Conservation (phyloP, 1,284 basidiomycete species). For the Malassezia slooffiae region DNA sequence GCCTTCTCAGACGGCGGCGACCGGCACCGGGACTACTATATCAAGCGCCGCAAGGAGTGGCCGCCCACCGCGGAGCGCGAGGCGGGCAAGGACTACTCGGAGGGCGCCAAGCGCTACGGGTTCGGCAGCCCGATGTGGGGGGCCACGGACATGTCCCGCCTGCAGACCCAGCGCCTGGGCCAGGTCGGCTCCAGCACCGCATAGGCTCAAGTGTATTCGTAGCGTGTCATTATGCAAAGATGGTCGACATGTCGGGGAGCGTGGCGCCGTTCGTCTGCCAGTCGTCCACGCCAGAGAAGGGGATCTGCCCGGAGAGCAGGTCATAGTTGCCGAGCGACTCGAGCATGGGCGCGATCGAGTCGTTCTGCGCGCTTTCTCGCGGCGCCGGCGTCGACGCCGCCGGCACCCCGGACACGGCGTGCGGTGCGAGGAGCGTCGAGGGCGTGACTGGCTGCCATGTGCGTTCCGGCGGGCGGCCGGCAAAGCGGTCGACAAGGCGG, state of each 20-base stretch:
- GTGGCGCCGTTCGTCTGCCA: not conserved
- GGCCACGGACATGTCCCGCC: not conserved
- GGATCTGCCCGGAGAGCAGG: not conserved
- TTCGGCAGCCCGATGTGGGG: conserved; percentile 14
- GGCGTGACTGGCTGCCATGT: too few relatives aligned
- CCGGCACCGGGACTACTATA: conserved; percentile 41
- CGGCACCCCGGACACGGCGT: too few relatives aligned
- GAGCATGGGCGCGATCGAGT: not conserved
- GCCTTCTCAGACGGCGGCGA: conserved; percentile 38
- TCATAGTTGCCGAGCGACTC: not conserved
- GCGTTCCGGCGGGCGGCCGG: too few relatives aligned
- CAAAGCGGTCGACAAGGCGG: too few relatives aligned
- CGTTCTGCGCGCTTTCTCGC: not conserved
- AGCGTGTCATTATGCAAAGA: not conserved
- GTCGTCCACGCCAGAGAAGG: not conserved
- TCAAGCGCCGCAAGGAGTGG: conserved; percentile 37
- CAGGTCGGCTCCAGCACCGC: too few relatives aligned
- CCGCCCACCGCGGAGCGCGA: conserved; percentile 36
- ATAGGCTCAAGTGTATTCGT: too few relatives aligned
- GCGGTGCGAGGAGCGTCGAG: too few relatives aligned
- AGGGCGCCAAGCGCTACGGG: conserved; percentile 15
- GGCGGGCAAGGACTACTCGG: conserved; percentile 34
- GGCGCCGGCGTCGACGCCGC: too few relatives aligned
- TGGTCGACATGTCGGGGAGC: not conserved
- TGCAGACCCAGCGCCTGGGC: conserved; percentile 1